Conservation (phyloP, 805 yeast genomes). For the Kregervanrija pseudodelftensis region DNA sequence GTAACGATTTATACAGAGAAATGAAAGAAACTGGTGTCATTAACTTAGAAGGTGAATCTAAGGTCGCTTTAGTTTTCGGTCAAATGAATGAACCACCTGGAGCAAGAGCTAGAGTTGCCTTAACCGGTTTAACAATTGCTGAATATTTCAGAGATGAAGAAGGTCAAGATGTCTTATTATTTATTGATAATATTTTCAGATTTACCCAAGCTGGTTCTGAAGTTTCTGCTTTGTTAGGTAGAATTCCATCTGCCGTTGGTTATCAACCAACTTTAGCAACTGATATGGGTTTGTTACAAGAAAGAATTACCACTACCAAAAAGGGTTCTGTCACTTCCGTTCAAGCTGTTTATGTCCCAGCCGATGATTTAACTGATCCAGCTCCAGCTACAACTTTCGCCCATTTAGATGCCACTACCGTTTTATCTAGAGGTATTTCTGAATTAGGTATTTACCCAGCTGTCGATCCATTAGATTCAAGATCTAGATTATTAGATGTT, state of each 20-base stretch:
- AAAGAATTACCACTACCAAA: slow-evolving; percentile 98
- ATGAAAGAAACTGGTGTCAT: slow-evolving; percentile 99
- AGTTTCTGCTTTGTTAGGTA: slow-evolving; percentile 99
- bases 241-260: slow-evolving; percentile 99
- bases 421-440: slow-evolving; percentile 98
- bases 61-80: slow-evolving; percentile 99
- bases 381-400: slow-evolving; percentile 99
- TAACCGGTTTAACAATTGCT: slow-evolving; percentile 99
- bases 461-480: slow-evolving; percentile 99
- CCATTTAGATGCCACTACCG: slow-evolving; percentile 99
- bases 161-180: slow-evolving; percentile 99
- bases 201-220: slow-evolving; percentile 99
- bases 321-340: slow-evolving; percentile 99
- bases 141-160: slow-evolving; percentile 99
- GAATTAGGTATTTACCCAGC: slow-evolving; percentile 99
- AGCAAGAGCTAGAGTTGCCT: slow-evolving; percentile 99
- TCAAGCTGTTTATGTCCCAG: slow-evolving; percentile 99
- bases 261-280: slow-evolving; percentile 99
- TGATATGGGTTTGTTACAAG: slow-evolving; percentile 99
- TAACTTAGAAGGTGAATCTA: slow-evolving; percentile 98
- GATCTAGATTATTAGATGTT: slow-evolving; percentile 96
- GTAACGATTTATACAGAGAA: slow-evolving; percentile 99
- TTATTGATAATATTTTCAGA: slow-evolving; percentile 99
- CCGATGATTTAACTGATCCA: slow-evolving; percentile 99
- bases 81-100: slow-evolving; percentile 99